These are phyloP conservation scores for Erythrobasidium hasegawianum DNA, from an alignment of 1,284 basidiomycete genomes.

Conservation along the genomic window DNA sequence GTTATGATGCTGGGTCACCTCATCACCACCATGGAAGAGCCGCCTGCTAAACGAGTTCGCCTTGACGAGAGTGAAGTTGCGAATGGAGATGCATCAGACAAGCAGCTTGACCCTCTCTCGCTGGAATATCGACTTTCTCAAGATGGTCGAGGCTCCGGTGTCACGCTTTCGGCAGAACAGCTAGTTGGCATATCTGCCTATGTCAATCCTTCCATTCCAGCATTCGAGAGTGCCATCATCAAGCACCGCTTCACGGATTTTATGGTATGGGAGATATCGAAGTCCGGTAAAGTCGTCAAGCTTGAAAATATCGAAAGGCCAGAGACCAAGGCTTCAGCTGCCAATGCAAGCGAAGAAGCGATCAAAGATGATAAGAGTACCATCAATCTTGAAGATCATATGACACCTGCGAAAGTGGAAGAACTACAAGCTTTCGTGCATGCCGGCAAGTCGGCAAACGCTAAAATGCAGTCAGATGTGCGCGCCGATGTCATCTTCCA, in stretches of 20 bases:
- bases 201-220: conserved; percentile 64
- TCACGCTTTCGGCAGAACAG: conserved; percentile 59
- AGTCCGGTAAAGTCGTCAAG: conserved; percentile 70
- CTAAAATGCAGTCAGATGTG: conserved; percentile 15
- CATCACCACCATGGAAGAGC: conserved; percentile 2
- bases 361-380: not conserved
- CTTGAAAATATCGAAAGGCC: conserved; percentile 71
- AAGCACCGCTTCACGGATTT: conserved; percentile 94
- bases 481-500: not conserved
- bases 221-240: conserved; percentile 76
- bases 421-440: conserved; percentile 5
- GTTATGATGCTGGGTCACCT: too few relatives aligned
- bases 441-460: conserved; percentile 2
- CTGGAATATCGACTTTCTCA: conserved; percentile 19
- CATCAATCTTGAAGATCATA: conserved; percentile 9
- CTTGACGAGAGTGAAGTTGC: not conserved
- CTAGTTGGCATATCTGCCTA: conserved; percentile 91
- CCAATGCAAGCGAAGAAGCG: not conserved
- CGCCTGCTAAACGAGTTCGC: conserved; percentile 18
- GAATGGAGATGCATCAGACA: not conserved
- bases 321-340: conserved; percentile 9
- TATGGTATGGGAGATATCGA: conserved; percentile 80
- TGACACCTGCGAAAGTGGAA: conserved; percentile 6
- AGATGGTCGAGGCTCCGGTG: not conserved
- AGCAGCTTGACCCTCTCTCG: conserved; percentile 10